phyloP scores from a whole-genome alignment of 2,329 filamentous ascomycete genomes.

The Sporothrix dimorphospora region DNA sequence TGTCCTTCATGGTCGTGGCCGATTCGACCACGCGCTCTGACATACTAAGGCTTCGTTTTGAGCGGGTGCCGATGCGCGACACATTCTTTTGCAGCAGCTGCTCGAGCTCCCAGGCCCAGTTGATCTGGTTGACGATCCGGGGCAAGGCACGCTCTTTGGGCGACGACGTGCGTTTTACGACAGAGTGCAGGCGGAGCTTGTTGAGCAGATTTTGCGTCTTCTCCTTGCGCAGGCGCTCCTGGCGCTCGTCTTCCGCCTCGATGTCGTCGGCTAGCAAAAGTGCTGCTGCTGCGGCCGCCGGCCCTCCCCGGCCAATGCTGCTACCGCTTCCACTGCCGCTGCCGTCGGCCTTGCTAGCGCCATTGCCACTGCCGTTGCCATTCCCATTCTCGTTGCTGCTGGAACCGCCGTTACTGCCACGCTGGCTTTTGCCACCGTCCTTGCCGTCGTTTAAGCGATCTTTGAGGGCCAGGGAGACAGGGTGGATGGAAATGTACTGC shows the following conservation, averaged over 20 bases:
- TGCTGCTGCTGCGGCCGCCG: not conserved
- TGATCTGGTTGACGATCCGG: constrained; percentile 88
- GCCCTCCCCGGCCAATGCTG: not conserved
- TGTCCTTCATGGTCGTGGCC: constrained; percentile 81
- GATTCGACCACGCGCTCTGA: constrained; percentile 94
- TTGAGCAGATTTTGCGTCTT: constrained; percentile 71
- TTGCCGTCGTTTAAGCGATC: constrained; percentile 59
- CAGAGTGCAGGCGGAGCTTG: constrained; percentile 86
- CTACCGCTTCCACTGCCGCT: not conserved
- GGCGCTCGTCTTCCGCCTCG: constrained; percentile 73
- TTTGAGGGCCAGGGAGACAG: constrained; percentile 83
- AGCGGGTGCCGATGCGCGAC: constrained; percentile 77
- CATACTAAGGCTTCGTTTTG: constrained; percentile 85
- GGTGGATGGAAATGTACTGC: constrained; percentile 93
- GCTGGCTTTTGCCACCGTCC: not conserved
- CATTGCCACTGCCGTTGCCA: not conserved
- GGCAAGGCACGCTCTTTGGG: constrained; percentile 80
- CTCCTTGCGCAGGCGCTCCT: constrained; percentile 60
- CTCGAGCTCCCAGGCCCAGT: constrained; percentile 91
- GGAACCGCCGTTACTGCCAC: constrained; percentile 33
- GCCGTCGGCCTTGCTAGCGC: constrained; percentile 33
- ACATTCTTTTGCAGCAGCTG: constrained; percentile 86
- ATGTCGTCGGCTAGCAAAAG: constrained; percentile 49
- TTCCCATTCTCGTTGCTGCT: not conserved
- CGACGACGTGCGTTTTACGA: constrained; percentile 74